Evolutionary conservation across 805 yeast species (phyloP).

Genomic region (Hanseniaspora lindneri): DNA sequence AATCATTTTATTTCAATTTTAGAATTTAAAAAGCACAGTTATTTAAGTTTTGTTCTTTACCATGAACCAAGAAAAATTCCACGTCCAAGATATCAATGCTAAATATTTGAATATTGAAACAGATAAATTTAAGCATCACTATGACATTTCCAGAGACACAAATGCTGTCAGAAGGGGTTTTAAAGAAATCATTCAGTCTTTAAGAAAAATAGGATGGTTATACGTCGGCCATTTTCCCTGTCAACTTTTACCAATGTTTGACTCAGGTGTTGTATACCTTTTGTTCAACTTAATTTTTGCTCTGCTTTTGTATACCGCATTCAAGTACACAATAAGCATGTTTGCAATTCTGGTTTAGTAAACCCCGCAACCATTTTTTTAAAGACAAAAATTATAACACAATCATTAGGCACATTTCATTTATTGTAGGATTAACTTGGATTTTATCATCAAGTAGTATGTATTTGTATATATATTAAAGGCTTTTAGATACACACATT

Average conservation of each 20-base stretch:
- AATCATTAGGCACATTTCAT: no score
- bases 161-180: slow-evolving; percentile 2
- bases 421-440: no score
- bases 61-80: background rate
- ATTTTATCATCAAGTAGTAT: no score
- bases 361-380: background rate
- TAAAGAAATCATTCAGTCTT: background rate
- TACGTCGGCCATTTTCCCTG: slow-evolving; percentile 16
- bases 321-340: slow-evolving; percentile 6
- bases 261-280: slow-evolving; percentile 11
- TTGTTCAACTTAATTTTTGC: slow-evolving; percentile 9
- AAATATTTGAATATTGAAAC: slow-evolving; percentile 14
- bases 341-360: slow-evolving; percentile 23
- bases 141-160: background rate
- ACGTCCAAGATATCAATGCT: background rate
- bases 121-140: slow-evolving; percentile 4
- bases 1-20: background rate
- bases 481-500: no score
- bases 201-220: slow-evolving; percentile 14
- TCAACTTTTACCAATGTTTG: slow-evolving; percentile 13
- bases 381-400: no score
- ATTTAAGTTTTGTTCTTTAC: background rate
- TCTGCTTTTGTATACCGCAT: slow-evolving; percentile 3
- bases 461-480: no score
- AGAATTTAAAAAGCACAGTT: no score